Base-by-base conservation (phyloP, 257 asterid genomes). In the Solanum chilense region DNA sequence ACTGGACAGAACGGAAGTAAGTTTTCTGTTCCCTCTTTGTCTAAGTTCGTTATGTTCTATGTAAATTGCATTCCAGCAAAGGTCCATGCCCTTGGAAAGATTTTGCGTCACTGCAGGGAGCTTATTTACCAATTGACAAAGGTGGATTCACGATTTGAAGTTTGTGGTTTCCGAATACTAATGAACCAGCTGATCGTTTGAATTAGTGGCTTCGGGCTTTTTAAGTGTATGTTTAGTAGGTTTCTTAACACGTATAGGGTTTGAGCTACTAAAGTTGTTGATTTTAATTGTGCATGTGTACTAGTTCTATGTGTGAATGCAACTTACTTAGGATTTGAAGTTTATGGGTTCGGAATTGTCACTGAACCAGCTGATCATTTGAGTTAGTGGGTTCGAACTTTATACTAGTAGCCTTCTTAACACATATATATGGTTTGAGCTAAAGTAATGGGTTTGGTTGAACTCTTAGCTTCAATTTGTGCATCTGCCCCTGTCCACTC, bases 1-100 rank as follows among this genome's bases (percentile, higher is more conserved):
- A 97, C 99, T 25, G 99, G 99, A 23, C 99, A 94, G 89, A 97
- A 97, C 41, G 99, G 99, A 86, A 97, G 99, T 96, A 88, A 91
- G 97, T 83, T 29, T 66, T 70, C 71, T 47, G 5, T 21, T 58
- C 13, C 20, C 74, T 62, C 58, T 60, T 69, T 89, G 85, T 88
- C 35, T 83, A 21, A 42, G 14, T 74, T 25, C 10, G 52, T 39
- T 74, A 21, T 37, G 18, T 20, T 73, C 82, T 16, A 18, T 7
- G 5, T 18, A 18, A 18, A 56, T 56, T 56, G 64, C 64, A 56
- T 56, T 56, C 64, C n/a, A 56, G 64, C 5, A 56, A 56, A 56
- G 64, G 64, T 23, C 14, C 41, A 74, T 56, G 64, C 21, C 37
- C 1, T 27, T 27, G 69, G 69, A 62, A 62, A 62, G 69, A 62